These are phyloP conservation scores for Dryas integrifolia DNA, from an alignment of 331 rosid genomes.

Conservation along the genomic window DNA sequence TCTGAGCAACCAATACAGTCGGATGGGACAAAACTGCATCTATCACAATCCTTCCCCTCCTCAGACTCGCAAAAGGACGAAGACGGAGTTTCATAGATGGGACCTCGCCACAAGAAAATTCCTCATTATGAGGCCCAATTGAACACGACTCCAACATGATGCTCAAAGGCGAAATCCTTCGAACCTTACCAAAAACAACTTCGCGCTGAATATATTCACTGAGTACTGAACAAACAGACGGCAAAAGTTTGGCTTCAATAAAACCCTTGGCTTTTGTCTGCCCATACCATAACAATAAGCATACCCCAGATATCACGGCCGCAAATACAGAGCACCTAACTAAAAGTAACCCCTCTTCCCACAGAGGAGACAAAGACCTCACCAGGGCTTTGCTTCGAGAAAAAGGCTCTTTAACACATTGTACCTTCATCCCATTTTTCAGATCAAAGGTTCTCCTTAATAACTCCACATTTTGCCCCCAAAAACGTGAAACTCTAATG, in stretches of 20 bases:
- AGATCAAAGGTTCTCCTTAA: slow-evolving; percentile 45
- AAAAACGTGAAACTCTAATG: slow-evolving; percentile 50
- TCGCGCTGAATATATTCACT: slow-evolving; percentile 71
- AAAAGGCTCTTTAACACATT: slow-evolving; percentile 59
- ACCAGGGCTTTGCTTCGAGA: slow-evolving; percentile 43
- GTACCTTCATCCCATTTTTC: slow-evolving; percentile 46
- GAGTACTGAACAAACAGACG: slow-evolving; percentile 72
- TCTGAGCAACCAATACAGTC: slow-evolving; percentile 62
- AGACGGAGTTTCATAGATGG: slow-evolving; percentile 66
- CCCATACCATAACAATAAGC: slow-evolving; percentile 79
- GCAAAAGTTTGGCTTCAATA: slow-evolving; percentile 64
- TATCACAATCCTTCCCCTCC: slow-evolving; percentile 82
- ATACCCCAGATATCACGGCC: slow-evolving; percentile 67
- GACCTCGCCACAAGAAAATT: slow-evolving; percentile 83
- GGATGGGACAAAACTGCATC: slow-evolving; percentile 83
- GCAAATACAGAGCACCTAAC: slow-evolving; percentile 66
- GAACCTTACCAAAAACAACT: slow-evolving; percentile 71
- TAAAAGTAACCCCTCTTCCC: slow-evolving; percentile 69
- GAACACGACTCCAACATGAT: slow-evolving; percentile 80
- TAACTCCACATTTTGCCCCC: slow-evolving; percentile 60
- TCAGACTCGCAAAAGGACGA: slow-evolving; percentile 73
- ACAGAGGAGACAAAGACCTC: slow-evolving; percentile 47
- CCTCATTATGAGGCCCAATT: slow-evolving; percentile 70
- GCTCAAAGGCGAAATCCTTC: slow-evolving; percentile 78
- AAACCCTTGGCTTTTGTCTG: slow-evolving; percentile 60